These are phyloP conservation scores for Biscogniauxia marginata DNA, from an alignment of 2,329 filamentous ascomycete genomes.

Conservation along the genomic window DNA sequence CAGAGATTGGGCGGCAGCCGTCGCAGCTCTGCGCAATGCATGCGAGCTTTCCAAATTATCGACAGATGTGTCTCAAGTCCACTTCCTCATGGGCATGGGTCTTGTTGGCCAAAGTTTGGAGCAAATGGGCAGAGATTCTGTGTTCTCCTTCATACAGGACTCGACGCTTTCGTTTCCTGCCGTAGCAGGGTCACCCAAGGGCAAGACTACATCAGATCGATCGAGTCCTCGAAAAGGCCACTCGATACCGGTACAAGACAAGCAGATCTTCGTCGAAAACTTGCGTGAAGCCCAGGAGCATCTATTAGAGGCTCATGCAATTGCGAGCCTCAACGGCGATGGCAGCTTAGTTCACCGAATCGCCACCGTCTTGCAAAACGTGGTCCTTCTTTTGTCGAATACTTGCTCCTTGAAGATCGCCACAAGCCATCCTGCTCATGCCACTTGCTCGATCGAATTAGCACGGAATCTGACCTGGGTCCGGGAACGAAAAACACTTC, in stretches of 20 bases:
- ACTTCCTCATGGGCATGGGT: conserved; percentile 65
- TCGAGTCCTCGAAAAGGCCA: conserved; percentile 32
- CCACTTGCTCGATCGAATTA: conserved; percentile 65
- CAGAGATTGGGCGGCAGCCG: conserved; percentile 58
- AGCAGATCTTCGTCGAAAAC: conserved; percentile 55
- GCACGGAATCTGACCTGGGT: conserved; percentile 68
- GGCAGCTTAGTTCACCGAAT: conserved; percentile 61
- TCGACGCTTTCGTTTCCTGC: conserved; percentile 88
- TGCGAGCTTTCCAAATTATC: conserved; percentile 43
- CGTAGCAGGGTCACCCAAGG: conserved; percentile 45
- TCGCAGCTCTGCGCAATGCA: conserved; percentile 52
- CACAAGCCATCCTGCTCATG: conserved; percentile 53
- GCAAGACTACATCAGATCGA: conserved; percentile 39
- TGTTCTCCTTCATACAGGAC: conserved; percentile 87
- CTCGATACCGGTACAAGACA: conserved; percentile 21
- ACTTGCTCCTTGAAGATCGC: conserved; percentile 48
- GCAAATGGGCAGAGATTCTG: conserved; percentile 74
- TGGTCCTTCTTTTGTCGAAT: conserved; percentile 64
- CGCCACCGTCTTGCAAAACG: conserved; percentile 62
- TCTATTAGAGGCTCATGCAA: conserved; percentile 61
- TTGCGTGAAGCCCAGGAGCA: conserved; percentile 65
- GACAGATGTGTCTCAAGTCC: conserved; percentile 44
- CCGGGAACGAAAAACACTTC: conserved; percentile 59
- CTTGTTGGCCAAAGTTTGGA: conserved; percentile 68
- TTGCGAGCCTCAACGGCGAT: conserved; percentile 53